Evolutionary conservation across 305 asterid species (phyloP).

Genomic region (Solanum hybrid): DNA sequence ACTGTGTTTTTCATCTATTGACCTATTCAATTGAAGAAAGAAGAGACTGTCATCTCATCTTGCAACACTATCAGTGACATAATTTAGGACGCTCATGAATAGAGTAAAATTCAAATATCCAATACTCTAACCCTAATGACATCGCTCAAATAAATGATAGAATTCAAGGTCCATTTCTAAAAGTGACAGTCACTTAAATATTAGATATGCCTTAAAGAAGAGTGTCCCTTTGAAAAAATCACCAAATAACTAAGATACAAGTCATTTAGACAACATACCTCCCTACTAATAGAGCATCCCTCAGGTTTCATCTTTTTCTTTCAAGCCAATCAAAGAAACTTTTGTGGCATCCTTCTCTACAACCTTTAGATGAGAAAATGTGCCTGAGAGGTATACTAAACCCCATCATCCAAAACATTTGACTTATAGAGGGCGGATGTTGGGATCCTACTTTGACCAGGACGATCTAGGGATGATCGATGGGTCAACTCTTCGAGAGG

Average conservation of each 20-base stretch:
- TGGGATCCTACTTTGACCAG: slow-evolving; percentile 21
- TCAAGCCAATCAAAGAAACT: slow-evolving; percentile 18
- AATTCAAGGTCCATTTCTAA: not conserved
- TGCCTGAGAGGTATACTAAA: slow-evolving; percentile 12
- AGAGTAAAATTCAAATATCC: not conserved
- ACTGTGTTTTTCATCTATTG: not conserved
- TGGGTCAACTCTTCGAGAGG: slow-evolving; percentile 32
- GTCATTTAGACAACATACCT: slow-evolving; percentile 26
- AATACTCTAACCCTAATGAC: not conserved
- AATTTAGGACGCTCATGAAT: not conserved
- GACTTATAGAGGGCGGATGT: slow-evolving; percentile 30
- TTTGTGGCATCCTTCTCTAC: slow-evolving; percentile 50
- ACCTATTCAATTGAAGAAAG: not conserved
- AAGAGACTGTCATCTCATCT: not conserved
- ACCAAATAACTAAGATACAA: not conserved
- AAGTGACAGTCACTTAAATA: not conserved
- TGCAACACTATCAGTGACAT: not conserved
- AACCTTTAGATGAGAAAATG: slow-evolving; percentile 22
- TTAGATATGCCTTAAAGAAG: not conserved
- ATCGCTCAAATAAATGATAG: not conserved
- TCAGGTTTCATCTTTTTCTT: slow-evolving; percentile 27
- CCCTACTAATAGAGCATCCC: slow-evolving; percentile 8
- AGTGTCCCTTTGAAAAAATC: not conserved
- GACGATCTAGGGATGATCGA: slow-evolving; percentile 23
- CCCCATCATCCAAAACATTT: slow-evolving; percentile 37